Base-by-base conservation (phyloP, 169 alveolate genomes). In the Plasmodium cynomolgi region DNA sequence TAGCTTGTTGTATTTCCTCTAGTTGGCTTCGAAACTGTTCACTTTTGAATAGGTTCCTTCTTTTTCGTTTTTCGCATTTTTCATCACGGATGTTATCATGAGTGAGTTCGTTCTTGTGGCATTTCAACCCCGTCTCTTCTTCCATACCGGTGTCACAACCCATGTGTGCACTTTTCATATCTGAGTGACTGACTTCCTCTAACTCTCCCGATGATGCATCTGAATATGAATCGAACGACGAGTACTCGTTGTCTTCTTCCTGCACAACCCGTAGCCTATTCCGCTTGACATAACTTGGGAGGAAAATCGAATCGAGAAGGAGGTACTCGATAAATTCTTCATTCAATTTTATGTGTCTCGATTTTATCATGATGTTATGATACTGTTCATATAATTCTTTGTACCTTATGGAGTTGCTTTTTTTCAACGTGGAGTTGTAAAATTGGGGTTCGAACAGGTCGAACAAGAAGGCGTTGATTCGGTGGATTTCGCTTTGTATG, bases 211-310 rank as follows among this genome's bases (percentile, higher is more conserved):
- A 79, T 11, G 81, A 56, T 1, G 29, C 17, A 2, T 88, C 90
- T 5, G 94, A 88, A 33, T 88, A 88, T 3, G 94, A 88, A 29
- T 84, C 81, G 72, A 88, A 88, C 2, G 94, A 88, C 8, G 94
- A 88, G 34, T 88, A 88, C 39, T 79, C 31, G 56, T 88, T 6
- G 47, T 88, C 94, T 9, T 88, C 94, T 17, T 20, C 41, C 31
- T 68, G 77, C 11, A 79, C 74, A 26, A 39, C 47, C 54, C 81
- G 80, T 26, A 77, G 71, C 34, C 1, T 88, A 62, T 88, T 88
- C 71, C 37, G 68, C 23, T 88, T 23, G 9, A 88, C 94, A 58
- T 88, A 88, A n/a, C 62, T 81, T 54, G 94, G 94, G 11, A 88
- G 34, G 31, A 88, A 88, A 58, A 88, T 80, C 7, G 81, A 88